Percentiles rank a stretch among this genome's conserved stretches.
Evolutionary conservation across 106 monocot species (phyloP).

Genomic region (Gastrodia elata): DNA sequence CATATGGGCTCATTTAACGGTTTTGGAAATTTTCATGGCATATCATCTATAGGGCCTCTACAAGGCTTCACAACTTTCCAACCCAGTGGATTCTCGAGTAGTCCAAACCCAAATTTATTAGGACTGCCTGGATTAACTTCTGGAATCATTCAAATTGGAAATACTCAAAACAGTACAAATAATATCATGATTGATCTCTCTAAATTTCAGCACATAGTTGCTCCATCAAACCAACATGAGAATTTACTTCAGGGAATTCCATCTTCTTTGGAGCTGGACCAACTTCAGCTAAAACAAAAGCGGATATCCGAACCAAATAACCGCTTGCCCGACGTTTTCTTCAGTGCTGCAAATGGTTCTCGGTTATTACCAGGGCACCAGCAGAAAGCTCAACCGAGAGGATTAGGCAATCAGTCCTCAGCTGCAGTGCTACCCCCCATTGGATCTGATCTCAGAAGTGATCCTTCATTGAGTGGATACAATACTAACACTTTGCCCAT

Average conservation of each 20-base stretch:
- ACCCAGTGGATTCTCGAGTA: conserved; percentile 26
- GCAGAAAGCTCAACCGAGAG: conserved; percentile 19
- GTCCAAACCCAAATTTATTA: conserved; percentile 22
- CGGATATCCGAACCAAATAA: conserved; percentile 22
- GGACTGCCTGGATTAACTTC: conserved; percentile 37
- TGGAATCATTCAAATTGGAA: conserved; percentile 19
- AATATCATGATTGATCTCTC: conserved; percentile 26
- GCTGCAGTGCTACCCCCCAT: conserved; percentile 7
- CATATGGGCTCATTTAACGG: conserved; percentile 40
- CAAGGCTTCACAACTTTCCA: conserved; percentile 33
- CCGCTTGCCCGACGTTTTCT: conserved; percentile 13
- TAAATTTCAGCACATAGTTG: conserved; percentile 26
- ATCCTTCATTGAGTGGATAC: conserved; percentile 23
- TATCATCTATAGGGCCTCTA: neutral
- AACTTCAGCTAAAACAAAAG: conserved; percentile 29
- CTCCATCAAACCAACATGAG: conserved; percentile 27
- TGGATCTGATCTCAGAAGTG: conserved; percentile 27
- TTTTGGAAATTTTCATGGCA: conserved; percentile 25
- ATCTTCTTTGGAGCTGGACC: conserved; percentile 27
- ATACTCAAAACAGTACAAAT: conserved; percentile 15
- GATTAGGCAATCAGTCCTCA: conserved; percentile 25
- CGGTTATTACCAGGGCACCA: conserved; percentile 24
- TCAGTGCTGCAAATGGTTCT: conserved; percentile 19
- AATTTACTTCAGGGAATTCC: conserved; percentile 36
- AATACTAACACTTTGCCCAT: conserved; percentile 13